These are phyloP conservation scores for Penicillium canescens DNA, from an alignment of 495 filamentous ascomycete genomes.

Conservation along the genomic window DNA sequence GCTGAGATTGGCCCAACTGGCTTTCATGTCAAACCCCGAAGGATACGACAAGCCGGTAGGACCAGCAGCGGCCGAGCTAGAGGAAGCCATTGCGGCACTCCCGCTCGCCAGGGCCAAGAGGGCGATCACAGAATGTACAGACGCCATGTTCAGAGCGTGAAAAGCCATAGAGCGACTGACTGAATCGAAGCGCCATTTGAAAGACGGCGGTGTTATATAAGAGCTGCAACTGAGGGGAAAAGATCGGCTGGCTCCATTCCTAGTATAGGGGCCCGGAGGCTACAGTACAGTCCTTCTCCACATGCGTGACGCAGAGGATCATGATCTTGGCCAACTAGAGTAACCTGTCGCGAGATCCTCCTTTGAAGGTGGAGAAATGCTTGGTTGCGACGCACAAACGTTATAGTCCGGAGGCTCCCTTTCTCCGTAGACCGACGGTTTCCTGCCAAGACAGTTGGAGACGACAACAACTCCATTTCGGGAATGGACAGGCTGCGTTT, in stretches of 20 bases:
- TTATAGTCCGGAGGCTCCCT: too few species aligned
- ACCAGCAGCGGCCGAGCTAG: slow-evolving; percentile 11
- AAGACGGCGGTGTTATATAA: neutral
- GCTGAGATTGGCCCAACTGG: slow-evolving; percentile 47
- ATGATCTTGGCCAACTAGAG: neutral
- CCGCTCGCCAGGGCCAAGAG: slow-evolving; percentile 1
- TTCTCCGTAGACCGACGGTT: too few species aligned
- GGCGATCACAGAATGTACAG: neutral
- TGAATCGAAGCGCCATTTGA: neutral
- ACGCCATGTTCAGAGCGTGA: neutral
- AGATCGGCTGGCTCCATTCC: neutral
- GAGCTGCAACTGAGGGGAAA: neutral
- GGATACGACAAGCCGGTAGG: slow-evolving; percentile 32
- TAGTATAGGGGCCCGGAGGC: neutral
- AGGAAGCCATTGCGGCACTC: neutral
- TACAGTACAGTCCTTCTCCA: neutral
- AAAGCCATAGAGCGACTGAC: neutral
- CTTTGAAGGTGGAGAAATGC: too few species aligned
- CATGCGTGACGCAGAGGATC: neutral
- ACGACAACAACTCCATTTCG: too few species aligned
- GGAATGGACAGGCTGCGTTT: too few species aligned
- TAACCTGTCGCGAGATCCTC: too few species aligned
- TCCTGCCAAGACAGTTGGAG: too few species aligned
- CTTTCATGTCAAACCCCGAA: slow-evolving; percentile 37
- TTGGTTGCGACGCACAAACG: too few species aligned